A percentile compares a stretch with the other conserved stretches of the same genome.
Conservation (phyloP, 176 grass and related monocot species). For the Ensete ventricosum region DNA sequence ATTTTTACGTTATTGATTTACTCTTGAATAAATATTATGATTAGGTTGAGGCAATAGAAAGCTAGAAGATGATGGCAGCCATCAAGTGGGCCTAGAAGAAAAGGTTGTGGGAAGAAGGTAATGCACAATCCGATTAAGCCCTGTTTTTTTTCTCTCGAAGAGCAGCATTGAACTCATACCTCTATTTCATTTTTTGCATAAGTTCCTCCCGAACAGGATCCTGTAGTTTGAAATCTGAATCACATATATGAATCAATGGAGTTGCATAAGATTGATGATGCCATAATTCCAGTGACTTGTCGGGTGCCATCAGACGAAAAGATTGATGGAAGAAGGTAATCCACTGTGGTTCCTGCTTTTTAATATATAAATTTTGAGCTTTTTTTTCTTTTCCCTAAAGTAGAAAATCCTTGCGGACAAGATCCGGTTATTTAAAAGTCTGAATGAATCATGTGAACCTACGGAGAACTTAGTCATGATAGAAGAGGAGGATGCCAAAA, state of each 20-base stretch:
- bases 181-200: not conserved
- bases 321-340: constrained; percentile 16
- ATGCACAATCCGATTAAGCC: not conserved
- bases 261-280: not conserved
- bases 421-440: not conserved
- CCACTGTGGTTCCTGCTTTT: not conserved
- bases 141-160: not conserved
- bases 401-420: not conserved
- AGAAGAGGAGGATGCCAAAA: constrained; percentile 28
- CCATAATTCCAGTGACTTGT: not conserved
- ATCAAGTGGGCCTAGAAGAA: not conserved
- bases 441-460: not conserved
- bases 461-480: constrained; percentile 25
- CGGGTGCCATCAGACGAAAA: constrained; percentile 15
- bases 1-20: no score
- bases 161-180: not conserved
- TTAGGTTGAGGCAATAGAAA: no score
- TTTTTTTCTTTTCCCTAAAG: not conserved
- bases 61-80: no score
- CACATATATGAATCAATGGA: not conserved
- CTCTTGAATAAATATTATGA: no score
- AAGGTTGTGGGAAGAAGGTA: not conserved
- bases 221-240: not conserved
- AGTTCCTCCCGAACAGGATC: not conserved
- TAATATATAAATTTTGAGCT: not conserved